Base-by-base conservation (phyloP, 179 eudicot species). In the Vitellaria paradoxa region DNA sequence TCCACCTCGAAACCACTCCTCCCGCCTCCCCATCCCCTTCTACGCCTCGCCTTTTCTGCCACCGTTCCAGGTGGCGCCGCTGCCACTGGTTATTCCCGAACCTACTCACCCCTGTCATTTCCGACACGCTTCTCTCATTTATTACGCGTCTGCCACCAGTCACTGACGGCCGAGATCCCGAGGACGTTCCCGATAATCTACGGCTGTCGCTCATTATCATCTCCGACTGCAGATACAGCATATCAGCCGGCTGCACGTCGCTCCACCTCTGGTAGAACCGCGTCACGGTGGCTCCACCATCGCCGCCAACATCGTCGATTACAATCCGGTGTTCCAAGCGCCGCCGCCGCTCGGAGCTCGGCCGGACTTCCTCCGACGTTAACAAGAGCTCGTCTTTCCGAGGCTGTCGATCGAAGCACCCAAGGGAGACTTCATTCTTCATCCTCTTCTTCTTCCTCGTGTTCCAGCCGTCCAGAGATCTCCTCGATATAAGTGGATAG, bases 121-220 rank as follows among this genome's bases (percentile, higher is more conserved):
- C 98, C 84, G 98, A 93, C 93, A 90, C 93, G 66, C 97, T 88
- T 88, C 98, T 87, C 80, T 57, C 92, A 73, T 84, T 88, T 23
- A 86, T 90, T 85, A 86, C 90, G 30, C 24, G 74, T 49, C 82
- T 87, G 82, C 89, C 91, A 86, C 76, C 55, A 50, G 5, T 23
- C 60, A 46, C 76, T 7, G 78, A 77, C 47, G 83, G 75, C 56
- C 79, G 70, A 21, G 84, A 77, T 74, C 85, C 77, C 63, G 75
- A 66, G 75, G 37, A 72, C 56, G 80, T 69, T 4, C 70, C n/a
- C 17, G 67, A 47, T 7, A 73, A 83, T 80, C 85, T 67, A 80
- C 88, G 89, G 81, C 82, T 83, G 72, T 86, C 88, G 50, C 81
- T 92, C 84, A 88, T 75, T 71, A 91, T 57, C 94, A 88, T 87